Evolutionary conservation across 768 basidiomycete species (phyloP).

Genomic region (Baorangia bicolor): DNA sequence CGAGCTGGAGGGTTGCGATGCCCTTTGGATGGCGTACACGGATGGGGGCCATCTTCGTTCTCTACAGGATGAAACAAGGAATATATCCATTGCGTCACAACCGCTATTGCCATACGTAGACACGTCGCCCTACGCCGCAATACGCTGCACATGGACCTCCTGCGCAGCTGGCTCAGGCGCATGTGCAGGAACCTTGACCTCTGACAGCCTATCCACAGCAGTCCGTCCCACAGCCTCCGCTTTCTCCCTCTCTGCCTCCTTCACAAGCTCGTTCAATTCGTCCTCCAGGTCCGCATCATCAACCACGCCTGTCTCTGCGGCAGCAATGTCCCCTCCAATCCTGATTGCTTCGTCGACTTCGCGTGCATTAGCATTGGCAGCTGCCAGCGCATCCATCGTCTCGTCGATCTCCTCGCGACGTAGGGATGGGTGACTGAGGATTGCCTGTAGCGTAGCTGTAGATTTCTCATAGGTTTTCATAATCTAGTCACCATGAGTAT

Average conservation of each 20-base stretch:
- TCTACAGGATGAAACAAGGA: not conserved
- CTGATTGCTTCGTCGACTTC: slow-evolving; percentile 81
- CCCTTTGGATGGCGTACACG: slow-evolving; percentile 87
- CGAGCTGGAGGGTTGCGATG: slow-evolving; percentile 71
- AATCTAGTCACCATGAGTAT: slow-evolving; percentile 48
- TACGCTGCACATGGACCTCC: not conserved
- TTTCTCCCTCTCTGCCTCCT: slow-evolving; percentile 41
- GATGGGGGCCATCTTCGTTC: slow-evolving; percentile 57
- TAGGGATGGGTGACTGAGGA: slow-evolving; percentile 79
- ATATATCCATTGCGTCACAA: slow-evolving; percentile 14
- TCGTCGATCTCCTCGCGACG: slow-evolving; percentile 76
- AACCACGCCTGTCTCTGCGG: slow-evolving; percentile 44
- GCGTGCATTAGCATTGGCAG: slow-evolving; percentile 75
- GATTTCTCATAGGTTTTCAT: slow-evolving; percentile 86
- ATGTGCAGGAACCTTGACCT: slow-evolving; percentile 18
- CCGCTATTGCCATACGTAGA: slow-evolving; percentile 9
- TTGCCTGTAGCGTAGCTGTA: slow-evolving; percentile 67
- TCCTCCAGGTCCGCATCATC: slow-evolving; percentile 61
- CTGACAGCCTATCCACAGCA: slow-evolving; percentile 19
- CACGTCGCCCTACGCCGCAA: slow-evolving; percentile 8
- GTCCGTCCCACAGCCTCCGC: slow-evolving; percentile 34
- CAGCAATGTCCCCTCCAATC: slow-evolving; percentile 61
- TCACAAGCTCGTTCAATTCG: slow-evolving; percentile 61
- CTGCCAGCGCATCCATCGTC: slow-evolving; percentile 86
- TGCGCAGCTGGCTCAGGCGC: not conserved